These are phyloP conservation scores for Phytophthora multivora DNA, from an alignment of 352 stramenopile genomes.

Conservation along the genomic window DNA sequence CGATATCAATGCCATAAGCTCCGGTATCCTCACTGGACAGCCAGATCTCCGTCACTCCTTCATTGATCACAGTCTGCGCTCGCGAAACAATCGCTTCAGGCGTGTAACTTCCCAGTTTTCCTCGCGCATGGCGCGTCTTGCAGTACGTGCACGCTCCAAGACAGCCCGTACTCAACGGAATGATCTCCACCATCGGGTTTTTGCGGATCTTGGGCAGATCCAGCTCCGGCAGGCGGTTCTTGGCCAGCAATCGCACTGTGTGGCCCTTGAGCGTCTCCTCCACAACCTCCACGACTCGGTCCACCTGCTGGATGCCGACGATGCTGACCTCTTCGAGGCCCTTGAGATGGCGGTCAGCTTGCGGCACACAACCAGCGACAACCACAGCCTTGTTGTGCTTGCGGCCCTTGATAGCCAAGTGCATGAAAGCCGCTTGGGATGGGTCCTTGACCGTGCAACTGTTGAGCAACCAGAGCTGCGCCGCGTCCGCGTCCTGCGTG, in stretches of 20 bases:
- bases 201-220: conserved; percentile 93
- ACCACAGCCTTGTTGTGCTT: conserved; percentile 86
- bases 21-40: conserved; percentile 92
- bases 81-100: conserved; percentile 78
- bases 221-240: conserved; percentile 82
- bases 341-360: conserved; percentile 87
- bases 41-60: conserved; percentile 92
- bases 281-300: conserved; percentile 91
- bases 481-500: conserved; percentile 69
- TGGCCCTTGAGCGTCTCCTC: conserved; percentile 92
- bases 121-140: conserved; percentile 92
- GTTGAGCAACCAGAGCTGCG: conserved; percentile 92
- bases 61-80: conserved; percentile 63
- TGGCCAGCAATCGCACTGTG: conserved; percentile 82
- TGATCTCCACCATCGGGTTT: conserved; percentile 93
- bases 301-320: conserved; percentile 92
- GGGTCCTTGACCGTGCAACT: conserved; percentile 95
- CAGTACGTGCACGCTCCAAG: conserved; percentile 94
- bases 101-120: conserved; percentile 89
- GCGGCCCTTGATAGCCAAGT: conserved; percentile 85
- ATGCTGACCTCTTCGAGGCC: conserved; percentile 86
- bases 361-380: conserved; percentile 91
- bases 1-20: conserved; percentile 91
- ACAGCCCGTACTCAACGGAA: conserved; percentile 91
- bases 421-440: conserved; percentile 90